Evolutionary conservation across 768 basidiomycete genomes (phyloP).

Genomic region (Strobilomyces echinocephalus): DNA sequence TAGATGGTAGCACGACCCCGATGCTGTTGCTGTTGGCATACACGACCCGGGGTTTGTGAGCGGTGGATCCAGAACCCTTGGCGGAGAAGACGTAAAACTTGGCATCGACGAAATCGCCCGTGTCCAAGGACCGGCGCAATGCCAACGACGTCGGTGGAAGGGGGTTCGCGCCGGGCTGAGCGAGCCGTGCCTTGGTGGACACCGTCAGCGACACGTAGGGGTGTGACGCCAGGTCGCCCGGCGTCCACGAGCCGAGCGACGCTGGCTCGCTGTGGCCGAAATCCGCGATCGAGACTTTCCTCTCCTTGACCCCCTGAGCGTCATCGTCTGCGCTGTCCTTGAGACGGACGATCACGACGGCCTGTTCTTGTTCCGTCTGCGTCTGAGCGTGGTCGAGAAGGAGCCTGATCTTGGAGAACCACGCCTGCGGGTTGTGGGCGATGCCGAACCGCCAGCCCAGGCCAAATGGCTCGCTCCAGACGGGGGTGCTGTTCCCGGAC

Average conservation of each 20-base stretch:
- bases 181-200: slow-evolving; percentile 13
- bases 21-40: slow-evolving; percentile 23
- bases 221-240: slow-evolving; percentile 4
- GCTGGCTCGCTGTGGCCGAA: slow-evolving; percentile 26
- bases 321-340: slow-evolving; percentile 1
- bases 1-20: slow-evolving; percentile 12
- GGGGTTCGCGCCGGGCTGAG: slow-evolving; percentile 9
- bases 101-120: slow-evolving; percentile 26
- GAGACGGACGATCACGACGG: slow-evolving; percentile 12
- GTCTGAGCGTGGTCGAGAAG: slow-evolving; percentile 27
- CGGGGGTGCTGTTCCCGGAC: background rate
- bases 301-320: slow-evolving; percentile 8
- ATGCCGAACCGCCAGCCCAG: slow-evolving; percentile 28
- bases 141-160: slow-evolving; percentile 16
- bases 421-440: slow-evolving; percentile 13
- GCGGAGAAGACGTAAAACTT: slow-evolving; percentile 28
- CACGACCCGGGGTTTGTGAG: slow-evolving; percentile 21
- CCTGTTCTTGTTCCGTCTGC: slow-evolving; percentile 19
- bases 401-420: slow-evolving; percentile 24
- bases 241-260: slow-evolving; percentile 23
- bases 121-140: slow-evolving; percentile 21
- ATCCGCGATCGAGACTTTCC: slow-evolving; percentile 14
- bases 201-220: slow-evolving; percentile 23
- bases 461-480: slow-evolving; percentile 27
- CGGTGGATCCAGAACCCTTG: slow-evolving; percentile 6